phyloP scores from a whole-genome alignment of 2,329 filamentous ascomycete species.

The Claviceps sp. region DNA sequence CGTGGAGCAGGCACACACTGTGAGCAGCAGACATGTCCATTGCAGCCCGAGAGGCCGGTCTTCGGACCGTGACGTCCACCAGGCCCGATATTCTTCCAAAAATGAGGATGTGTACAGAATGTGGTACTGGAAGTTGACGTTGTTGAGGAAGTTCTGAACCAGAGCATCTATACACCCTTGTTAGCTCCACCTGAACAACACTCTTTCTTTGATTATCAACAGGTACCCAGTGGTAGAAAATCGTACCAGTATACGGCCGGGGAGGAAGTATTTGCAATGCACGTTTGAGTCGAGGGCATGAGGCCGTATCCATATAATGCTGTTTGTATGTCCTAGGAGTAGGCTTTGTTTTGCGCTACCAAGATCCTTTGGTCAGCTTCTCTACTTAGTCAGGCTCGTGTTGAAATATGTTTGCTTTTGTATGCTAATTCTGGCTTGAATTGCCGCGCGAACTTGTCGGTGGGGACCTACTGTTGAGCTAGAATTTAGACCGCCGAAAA shows the following conservation, averaged over 20 bases:
- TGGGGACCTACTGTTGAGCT: not conserved
- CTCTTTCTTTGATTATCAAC: not conserved
- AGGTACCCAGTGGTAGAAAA: too few species aligned
- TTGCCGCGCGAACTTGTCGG: not conserved
- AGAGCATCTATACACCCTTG: constrained; percentile 17
- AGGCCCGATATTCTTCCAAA: constrained; percentile 21
- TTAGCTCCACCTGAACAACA: not conserved
- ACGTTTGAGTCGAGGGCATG: constrained; percentile 18
- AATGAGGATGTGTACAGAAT: constrained; percentile 23
- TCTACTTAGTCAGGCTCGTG: not conserved
- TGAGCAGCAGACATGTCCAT: constrained; percentile 25
- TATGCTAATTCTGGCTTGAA: not conserved
- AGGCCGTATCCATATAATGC: constrained; percentile 7
- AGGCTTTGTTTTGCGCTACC: constrained; percentile 9
- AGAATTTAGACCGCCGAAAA: constrained; percentile 14
- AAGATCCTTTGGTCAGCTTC: not conserved
- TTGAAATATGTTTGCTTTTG: not conserved
- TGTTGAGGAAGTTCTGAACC: constrained; percentile 24
- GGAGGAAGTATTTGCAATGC: constrained; percentile 20
- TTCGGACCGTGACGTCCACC: constrained; percentile 20
- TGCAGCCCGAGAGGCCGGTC: constrained; percentile 20
- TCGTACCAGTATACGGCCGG: constrained; percentile 20
- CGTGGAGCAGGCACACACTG: constrained; percentile 23
- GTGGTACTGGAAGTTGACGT: constrained; percentile 26
- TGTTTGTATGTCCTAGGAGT: constrained; percentile 10